Evolutionary conservation across 345 rosid species (phyloP).

Genomic region (Brassica nigra): DNA sequence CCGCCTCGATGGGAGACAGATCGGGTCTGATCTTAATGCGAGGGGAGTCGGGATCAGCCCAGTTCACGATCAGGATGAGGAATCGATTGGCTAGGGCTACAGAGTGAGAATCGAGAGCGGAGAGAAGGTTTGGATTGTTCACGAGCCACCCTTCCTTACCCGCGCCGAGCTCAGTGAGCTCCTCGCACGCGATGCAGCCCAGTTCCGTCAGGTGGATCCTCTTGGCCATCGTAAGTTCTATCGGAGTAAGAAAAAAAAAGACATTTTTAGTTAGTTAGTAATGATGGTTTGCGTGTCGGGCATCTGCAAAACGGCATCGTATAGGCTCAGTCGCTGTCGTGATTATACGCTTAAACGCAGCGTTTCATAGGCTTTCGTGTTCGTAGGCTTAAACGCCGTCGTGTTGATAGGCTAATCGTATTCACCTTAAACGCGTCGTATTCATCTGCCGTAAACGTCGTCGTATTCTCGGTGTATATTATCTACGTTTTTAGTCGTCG

Average conservation of each 20-base stretch:
- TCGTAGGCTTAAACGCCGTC: constrained; percentile 3
- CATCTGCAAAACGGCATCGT: too few relatives aligned
- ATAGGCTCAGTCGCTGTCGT: too few relatives aligned
- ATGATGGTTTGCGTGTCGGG: background rate
- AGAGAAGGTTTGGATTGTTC: constrained; percentile 58
- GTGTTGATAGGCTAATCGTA: background rate
- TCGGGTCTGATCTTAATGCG: too few relatives aligned
- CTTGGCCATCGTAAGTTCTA: constrained; percentile 51
- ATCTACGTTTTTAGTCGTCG: background rate
- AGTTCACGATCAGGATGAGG: too few relatives aligned
- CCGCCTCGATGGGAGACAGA: constrained; percentile 51
- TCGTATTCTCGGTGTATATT: constrained; percentile 14
- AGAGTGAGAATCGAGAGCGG: constrained; percentile 74
- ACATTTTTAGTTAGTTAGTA: background rate
- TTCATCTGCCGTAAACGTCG: constrained; percentile 12
- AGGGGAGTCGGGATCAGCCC: too few relatives aligned
- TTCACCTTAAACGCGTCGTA: too few relatives aligned
- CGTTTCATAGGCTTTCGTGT: too few relatives aligned
- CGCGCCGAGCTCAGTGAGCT: constrained; percentile 77
- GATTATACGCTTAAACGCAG: too few relatives aligned
- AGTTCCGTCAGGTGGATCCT: constrained; percentile 73
- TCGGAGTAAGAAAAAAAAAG: background rate
- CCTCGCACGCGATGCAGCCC: constrained; percentile 85
- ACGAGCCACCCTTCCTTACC: constrained; percentile 95
- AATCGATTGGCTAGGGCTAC: constrained; percentile 10